Conservation (phyloP, 257 asterid genomes). For the Plantago major region DNA sequence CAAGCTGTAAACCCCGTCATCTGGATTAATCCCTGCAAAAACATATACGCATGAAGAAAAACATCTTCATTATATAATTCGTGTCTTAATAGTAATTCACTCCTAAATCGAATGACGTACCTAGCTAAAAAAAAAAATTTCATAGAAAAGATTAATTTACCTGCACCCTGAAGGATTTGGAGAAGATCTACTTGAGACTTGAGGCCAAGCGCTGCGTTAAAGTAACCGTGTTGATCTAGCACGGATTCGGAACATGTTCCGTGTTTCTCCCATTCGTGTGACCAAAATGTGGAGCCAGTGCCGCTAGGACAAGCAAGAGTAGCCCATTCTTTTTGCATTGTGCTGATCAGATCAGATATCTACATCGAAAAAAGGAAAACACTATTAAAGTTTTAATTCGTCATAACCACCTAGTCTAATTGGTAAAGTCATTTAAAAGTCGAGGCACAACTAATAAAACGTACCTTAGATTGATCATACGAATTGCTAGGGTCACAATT, state of each 20-base stretch:
- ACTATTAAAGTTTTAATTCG: not conserved
- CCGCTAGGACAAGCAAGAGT: conserved; percentile 71
- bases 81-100: too few species aligned
- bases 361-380: conserved; percentile 8
- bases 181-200: conserved; percentile 57
- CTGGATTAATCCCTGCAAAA: conserved; percentile 2
- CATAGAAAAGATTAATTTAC: conserved; percentile 22
- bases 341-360: conserved; percentile 50
- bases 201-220: conserved; percentile 51
- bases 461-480: conserved; percentile 60
- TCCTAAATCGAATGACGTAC: too few species aligned
- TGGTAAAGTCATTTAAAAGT: not conserved
- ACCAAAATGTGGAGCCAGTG: conserved; percentile 61
- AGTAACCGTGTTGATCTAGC: conserved; percentile 46
- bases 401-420: not conserved
- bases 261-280: conserved; percentile 81
- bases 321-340: conserved; percentile 73
- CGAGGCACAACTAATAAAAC: not conserved
- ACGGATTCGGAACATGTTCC: conserved; percentile 59
- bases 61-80: too few species aligned
- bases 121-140: too few species aligned
- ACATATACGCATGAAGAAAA: too few species aligned
- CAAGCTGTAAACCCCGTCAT: conserved; percentile 10
- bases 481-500: conserved; percentile 57
- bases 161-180: conserved; percentile 44